phyloP scores from a whole-genome alignment of 495 filamentous ascomycete species.

The Endocarpon pusillum region DNA sequence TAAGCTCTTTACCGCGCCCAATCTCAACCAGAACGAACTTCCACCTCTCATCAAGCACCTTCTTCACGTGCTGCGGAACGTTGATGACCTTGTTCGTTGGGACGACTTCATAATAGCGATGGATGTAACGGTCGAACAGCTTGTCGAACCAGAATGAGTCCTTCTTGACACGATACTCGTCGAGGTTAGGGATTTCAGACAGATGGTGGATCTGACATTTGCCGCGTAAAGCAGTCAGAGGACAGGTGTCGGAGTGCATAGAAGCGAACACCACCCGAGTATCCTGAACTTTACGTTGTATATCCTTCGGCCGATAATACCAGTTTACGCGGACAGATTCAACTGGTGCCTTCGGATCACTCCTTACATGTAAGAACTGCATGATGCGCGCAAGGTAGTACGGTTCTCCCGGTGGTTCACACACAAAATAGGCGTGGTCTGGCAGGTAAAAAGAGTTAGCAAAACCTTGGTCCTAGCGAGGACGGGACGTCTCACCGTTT shows the following conservation, averaged over 20 bases:
- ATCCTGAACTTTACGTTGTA: constrained; percentile 78
- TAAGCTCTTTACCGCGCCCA: constrained; percentile 82
- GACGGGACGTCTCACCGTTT: constrained; percentile 7
- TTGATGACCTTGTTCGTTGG: constrained; percentile 87
- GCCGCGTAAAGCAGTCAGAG: constrained; percentile 77
- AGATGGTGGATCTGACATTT: constrained; percentile 81
- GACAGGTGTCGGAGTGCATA: constrained; percentile 96
- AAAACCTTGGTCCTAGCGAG: constrained; percentile 3
- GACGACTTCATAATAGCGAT: constrained; percentile 92
- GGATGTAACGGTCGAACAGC: constrained; percentile 94
- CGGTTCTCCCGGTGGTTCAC: constrained; percentile 92
- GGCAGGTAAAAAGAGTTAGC: constrained; percentile 13
- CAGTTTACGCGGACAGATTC: constrained; percentile 89
- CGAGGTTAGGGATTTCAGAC: constrained; percentile 66
- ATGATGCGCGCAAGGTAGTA: constrained; percentile 97
- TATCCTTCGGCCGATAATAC: constrained; percentile 94
- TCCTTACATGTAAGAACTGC: constrained; percentile 80
- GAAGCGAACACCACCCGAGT: constrained; percentile 80
- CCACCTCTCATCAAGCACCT: constrained; percentile 88
- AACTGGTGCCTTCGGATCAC: constrained; percentile 52
- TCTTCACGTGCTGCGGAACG: constrained; percentile 84
- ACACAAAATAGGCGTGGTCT: constrained; percentile 97
- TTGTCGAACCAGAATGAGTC: constrained; percentile 96
- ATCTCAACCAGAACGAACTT: constrained; percentile 87
- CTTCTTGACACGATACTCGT: constrained; percentile 62